phyloP scores from a whole-genome alignment of 2,329 filamentous ascomycete species.

The Phaeosphaeria sp. region DNA sequence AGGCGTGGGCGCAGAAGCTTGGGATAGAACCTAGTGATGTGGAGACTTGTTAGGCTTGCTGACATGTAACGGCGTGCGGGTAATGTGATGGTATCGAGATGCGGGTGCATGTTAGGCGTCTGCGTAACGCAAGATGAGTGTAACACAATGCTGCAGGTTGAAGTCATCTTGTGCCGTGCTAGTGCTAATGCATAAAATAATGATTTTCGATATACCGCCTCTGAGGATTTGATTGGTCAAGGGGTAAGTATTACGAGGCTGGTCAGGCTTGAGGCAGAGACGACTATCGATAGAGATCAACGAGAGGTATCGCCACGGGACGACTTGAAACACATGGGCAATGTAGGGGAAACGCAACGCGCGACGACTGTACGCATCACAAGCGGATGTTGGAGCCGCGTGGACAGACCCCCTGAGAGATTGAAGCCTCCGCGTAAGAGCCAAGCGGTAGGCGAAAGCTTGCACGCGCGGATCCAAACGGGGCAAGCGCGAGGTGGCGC shows the following conservation, averaged over 20 bases:
- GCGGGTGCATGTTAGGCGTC: neutral
- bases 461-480: neutral
- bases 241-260: neutral
- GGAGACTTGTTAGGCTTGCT: neutral
- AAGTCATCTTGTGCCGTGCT: neutral
- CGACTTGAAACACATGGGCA: neutral
- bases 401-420: neutral
- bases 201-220: neutral
- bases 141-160: neutral
- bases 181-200: neutral
- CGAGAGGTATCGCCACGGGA: neutral
- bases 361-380: neutral
- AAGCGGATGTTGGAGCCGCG: neutral
- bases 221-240: neutral
- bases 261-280: neutral
- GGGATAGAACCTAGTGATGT: neutral
- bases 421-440: slow-evolving; percentile 13
- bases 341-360: neutral
- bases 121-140: neutral
- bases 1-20: neutral
- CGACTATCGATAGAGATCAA: neutral
- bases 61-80: neutral
- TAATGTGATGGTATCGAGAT: neutral
- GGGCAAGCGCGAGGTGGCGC: neutral
- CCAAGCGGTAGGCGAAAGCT: slow-evolving; percentile 10